These are phyloP conservation scores for Cyberlindnera meyerae DNA, from an alignment of 805 yeast species.

Conservation along the genomic window DNA sequence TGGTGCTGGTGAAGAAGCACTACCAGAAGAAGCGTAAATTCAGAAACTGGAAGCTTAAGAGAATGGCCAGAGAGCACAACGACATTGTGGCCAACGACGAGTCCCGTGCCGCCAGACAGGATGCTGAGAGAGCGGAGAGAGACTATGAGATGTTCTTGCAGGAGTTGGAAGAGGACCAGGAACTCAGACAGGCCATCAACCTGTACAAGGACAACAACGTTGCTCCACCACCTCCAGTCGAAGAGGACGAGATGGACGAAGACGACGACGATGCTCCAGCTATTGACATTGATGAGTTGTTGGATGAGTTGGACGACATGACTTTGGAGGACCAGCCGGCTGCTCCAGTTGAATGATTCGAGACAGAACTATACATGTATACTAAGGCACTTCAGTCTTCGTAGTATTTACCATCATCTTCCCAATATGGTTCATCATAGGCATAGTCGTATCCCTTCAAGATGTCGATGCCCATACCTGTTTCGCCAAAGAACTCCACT, in stretches of 20 bases:
- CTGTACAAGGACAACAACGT: conserved; percentile 68
- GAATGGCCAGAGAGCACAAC: conserved; percentile 95
- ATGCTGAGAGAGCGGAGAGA: conserved; percentile 84
- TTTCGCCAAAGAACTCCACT: no score
- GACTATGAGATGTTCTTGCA: conserved; percentile 95
- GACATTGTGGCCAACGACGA: conserved; percentile 76
- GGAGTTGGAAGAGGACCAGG: conserved; percentile 95
- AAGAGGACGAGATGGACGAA: conserved; percentile 54
- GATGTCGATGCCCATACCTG: no score
- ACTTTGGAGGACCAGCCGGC: conserved; percentile 62
- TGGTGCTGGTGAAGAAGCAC: conserved; percentile 80
- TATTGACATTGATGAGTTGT: conserved; percentile 83
- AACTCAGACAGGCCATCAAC: conserved; percentile 85
- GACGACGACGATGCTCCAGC: conserved; percentile 77
- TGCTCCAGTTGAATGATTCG: no score
- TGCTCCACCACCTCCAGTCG: conserved; percentile 28
- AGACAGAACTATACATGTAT: no score
- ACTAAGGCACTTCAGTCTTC: no score
- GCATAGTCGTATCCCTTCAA: no score
- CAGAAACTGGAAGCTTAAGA: conserved; percentile 87
- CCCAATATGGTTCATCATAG: no score
- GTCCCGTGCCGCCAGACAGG: conserved; percentile 77
- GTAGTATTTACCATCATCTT: no score
- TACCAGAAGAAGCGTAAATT: conserved; percentile 78
- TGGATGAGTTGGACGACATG: conserved; percentile 94